Base-by-base conservation (phyloP, 768 basidiomycete genomes). In the Hericium coralloides region DNA sequence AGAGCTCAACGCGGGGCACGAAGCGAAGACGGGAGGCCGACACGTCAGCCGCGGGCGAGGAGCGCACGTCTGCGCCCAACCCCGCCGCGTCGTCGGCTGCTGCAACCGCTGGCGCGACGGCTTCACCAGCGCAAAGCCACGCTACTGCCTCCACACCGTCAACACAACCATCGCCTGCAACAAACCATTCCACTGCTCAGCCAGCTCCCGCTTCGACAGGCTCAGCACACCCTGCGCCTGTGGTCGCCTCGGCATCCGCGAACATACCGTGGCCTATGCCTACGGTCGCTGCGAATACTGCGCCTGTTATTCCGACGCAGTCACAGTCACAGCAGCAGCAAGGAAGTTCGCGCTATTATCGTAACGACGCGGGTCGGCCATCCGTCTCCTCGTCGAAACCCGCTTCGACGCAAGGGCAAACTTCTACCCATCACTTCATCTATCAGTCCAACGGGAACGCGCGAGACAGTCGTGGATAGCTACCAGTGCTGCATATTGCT, bases 1-100 rank as follows among this genome's bases (percentile, higher is more conserved):
- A 87, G 62, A 88, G 85, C 60, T 82, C 87, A 17, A 78, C 78
- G 0, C 70, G 85, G 45, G 83, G 79, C 6, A 73, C 75, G 31
- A 88, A 88, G 64, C 79, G 87, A 47, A 76, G 80, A 45, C 77
- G 81, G 45, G 79, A 78, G 49, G 52, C 60, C 55, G 62, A 61
- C 17, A 7, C 41, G 18, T 20, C 53, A 41, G 51, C 23, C 26
- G 20, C 55, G 26, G 49, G 57, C 45, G 60, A 56, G 31, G 55
- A 49, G 10, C 53, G 56, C 25, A 17, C 59, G 12, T 12, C 54
- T 23, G 55, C 49, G 23, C 53, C 49, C 23, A 50, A 55, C 36
- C 51, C 60, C 20, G 61, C 58, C 41, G 37, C 49, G 18, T 18
- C 62, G 9, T 57, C 61, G 20, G 54, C 59, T 6, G 52, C 47